Evolutionary conservation across 345 rosid genomes (phyloP), one percentile per base, ranked within the genome.

Genomic region (Trapa bicornis): DNA sequence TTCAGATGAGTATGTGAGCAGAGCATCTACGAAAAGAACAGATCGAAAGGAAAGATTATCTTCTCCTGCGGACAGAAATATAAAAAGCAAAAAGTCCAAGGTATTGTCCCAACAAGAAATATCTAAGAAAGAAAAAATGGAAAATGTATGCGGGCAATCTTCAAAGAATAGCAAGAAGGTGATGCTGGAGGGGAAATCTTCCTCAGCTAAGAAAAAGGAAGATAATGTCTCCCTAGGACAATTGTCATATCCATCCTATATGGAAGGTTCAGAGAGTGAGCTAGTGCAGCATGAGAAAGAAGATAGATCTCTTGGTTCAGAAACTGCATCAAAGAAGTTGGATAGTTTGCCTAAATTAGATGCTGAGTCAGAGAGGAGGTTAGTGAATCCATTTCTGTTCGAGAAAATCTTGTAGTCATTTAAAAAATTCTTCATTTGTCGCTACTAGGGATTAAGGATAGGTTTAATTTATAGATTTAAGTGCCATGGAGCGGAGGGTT

Each of bases 301-400:
- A 71, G 73, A 47, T 48, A 78, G 73, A 67, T 56, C 68, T 38
- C 71, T 42, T 43, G 37, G 62, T 3, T 61, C 61, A 50, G 70
- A 67, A 66, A 54, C 75, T 72, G 37, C 67, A 13, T 29, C 70
- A 12, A 79, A 68, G 79, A 78, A 73, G 65, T 72, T 74, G 38
- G 77, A 74, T 71, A 68, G 54, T 67, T 81, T 75, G 35, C 79
- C 71, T 65, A 58, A 78, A 37, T 75, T 91, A 70, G 97, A 94
- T 78, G 80, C 75, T 56, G 88, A 82, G 66, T 67, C 91, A 38
- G 77, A 86, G 81, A 86, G 82, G 75, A 87, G 92, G 97, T 89
- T 61, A 72, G 54, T 47, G 48, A 61, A 62, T 47, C 41, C 61
- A 32, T 53, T 38, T 72, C 56, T 35, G 36, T 37, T n/a, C 0